phyloP scores from a whole-genome alignment of 1,139 yeast species.

The Kazachstania sp. region DNA sequence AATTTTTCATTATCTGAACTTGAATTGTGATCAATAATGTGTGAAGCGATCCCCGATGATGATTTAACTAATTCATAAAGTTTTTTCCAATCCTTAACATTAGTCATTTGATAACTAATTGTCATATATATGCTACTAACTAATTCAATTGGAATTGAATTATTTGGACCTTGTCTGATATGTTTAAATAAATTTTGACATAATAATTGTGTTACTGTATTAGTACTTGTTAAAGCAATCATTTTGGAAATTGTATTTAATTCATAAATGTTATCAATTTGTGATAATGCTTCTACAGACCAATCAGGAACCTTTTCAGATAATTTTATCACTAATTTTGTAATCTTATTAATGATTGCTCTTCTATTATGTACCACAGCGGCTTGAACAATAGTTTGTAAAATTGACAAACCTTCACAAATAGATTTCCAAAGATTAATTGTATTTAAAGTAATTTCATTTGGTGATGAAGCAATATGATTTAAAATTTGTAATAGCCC shows the following conservation, averaged over 20 bases:
- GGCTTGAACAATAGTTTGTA: conserved; percentile 15
- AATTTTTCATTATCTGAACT: conserved; percentile 2
- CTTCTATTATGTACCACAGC: conserved; percentile 7
- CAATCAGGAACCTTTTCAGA: conserved; percentile 3
- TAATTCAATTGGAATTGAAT: conserved; percentile 43
- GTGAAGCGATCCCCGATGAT: conserved; percentile 32
- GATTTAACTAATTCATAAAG: conserved; percentile 44
- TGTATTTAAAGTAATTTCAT: conserved; percentile 3
- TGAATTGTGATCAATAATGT: conserved; percentile 14
- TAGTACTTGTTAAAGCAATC: conserved; percentile 17
- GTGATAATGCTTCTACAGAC: conserved; percentile 1
- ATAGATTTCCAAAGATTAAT: conserved; percentile 16
- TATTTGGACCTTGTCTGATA: conserved; percentile 42
- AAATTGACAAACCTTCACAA: conserved; percentile 13
- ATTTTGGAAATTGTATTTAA: conserved; percentile 4
- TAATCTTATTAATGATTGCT: conserved; percentile 3
- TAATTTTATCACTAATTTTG: conserved; percentile 1
- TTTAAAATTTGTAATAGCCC: conserved; percentile 22
- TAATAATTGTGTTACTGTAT: conserved; percentile 30
- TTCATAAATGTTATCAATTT: not conserved
- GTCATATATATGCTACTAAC: conserved; percentile 33
- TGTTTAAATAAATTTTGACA: conserved; percentile 39
- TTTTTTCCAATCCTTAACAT: conserved; percentile 49
- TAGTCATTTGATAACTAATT: conserved; percentile 32
- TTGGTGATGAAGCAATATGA: conserved; percentile 9